Evolutionary conservation across 2,329 filamentous ascomycete species (phyloP).

Genomic region (Piedraia hortae): DNA sequence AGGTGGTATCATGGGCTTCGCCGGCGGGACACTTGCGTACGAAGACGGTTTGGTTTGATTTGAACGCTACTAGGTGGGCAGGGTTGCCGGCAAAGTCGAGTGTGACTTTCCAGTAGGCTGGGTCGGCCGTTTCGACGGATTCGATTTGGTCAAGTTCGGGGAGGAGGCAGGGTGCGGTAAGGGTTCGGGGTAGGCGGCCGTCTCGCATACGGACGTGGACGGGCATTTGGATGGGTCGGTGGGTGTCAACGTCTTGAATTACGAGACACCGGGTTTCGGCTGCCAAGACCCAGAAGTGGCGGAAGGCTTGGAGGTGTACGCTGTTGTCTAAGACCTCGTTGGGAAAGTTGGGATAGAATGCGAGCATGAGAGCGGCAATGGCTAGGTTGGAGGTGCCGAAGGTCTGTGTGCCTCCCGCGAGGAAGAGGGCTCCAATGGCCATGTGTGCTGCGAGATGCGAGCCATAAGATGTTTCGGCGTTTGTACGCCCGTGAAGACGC

Average conservation of each 20-base stretch:
- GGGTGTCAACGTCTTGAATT: conserved; percentile 60
- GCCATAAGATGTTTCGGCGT: conserved; percentile 65
- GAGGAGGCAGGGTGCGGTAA: conserved; percentile 29
- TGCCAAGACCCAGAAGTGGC: conserved; percentile 90
- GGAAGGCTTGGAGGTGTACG: conserved; percentile 81
- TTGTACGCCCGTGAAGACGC: conserved; percentile 63
- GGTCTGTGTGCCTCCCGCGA: conserved; percentile 77
- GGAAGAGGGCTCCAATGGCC: conserved; percentile 68
- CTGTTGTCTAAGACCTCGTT: conserved; percentile 76
- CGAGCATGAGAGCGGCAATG: conserved; percentile 58
- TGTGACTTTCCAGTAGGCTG: conserved; percentile 55
- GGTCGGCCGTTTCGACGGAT: conserved; percentile 32
- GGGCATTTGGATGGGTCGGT: conserved; percentile 37
- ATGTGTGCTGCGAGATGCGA: conserved; percentile 83
- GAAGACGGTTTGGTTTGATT: conserved; percentile 41
- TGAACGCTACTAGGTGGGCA: conserved; percentile 35
- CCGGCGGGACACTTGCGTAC: conserved; percentile 34
- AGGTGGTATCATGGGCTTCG: conserved; percentile 27
- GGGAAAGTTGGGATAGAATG: conserved; percentile 87
- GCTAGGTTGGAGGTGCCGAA: conserved; percentile 73
- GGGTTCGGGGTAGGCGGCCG: conserved; percentile 5
- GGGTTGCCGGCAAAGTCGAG: conserved; percentile 43
- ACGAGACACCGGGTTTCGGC: conserved; percentile 73
- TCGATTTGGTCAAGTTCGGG: conserved; percentile 36
- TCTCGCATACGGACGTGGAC: conserved; percentile 8